Percentiles rank a stretch among this genome's conserved stretches.
Conservation (phyloP, 164 flowering plant genomes). For the Saururus chinensis region DNA sequence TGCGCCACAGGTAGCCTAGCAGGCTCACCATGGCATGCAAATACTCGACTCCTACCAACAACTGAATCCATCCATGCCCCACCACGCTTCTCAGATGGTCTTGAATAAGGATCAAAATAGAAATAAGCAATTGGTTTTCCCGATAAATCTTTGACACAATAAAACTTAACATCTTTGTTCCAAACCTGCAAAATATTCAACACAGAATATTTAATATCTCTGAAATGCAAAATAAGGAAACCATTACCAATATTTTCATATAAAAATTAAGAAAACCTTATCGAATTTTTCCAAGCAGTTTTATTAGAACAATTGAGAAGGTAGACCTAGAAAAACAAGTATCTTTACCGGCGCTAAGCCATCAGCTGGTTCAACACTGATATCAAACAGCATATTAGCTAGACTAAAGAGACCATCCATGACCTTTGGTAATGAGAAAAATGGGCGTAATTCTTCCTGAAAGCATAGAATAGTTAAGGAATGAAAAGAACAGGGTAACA, state of each 20-base stretch:
- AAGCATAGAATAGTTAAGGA: background rate
- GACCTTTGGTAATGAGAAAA: slow-evolving; percentile 89
- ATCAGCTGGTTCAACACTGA: slow-evolving; percentile 76
- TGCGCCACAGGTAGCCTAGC: slow-evolving; percentile 87
- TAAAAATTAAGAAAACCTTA: slow-evolving; percentile 10
- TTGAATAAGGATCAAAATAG: slow-evolving; percentile 95
- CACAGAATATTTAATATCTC: background rate
- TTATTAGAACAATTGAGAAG: too few species aligned
- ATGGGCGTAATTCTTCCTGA: slow-evolving; percentile 95
- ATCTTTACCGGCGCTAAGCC: slow-evolving; percentile 93
- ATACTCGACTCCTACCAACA: slow-evolving; percentile 68
- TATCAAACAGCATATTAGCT: slow-evolving; percentile 74
- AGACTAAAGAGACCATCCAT: slow-evolving; percentile 95
- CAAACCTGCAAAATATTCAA: slow-evolving; percentile 65
- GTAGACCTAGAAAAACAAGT: too few species aligned
- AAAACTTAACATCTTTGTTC: slow-evolving; percentile 81
- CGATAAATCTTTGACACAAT: slow-evolving; percentile 63
- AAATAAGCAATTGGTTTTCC: slow-evolving; percentile 88
- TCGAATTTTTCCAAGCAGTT: too few species aligned
- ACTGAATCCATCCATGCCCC: slow-evolving; percentile 99
- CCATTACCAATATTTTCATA: slow-evolving; percentile 1
- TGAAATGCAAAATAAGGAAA: slow-evolving; percentile 1
- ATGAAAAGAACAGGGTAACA: background rate
- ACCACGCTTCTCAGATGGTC: slow-evolving; percentile 90
- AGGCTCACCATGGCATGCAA: slow-evolving; percentile 62